Conservation (phyloP, 78 protist genomes). For the Blattamonas nauphoetae region DNA sequence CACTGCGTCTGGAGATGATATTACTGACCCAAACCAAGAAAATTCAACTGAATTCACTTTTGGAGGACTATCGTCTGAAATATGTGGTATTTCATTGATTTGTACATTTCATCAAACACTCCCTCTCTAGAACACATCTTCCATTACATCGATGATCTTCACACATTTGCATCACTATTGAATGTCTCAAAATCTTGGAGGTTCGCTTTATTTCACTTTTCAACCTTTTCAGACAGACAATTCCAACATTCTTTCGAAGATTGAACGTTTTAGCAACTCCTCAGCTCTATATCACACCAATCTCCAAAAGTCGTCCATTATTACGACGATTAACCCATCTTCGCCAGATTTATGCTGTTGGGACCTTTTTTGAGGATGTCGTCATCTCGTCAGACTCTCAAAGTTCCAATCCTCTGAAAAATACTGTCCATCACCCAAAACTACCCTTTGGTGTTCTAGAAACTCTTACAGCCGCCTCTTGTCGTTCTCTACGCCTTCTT, state of each 20-base stretch:
- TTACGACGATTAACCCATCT: background rate
- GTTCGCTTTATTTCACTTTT: background rate
- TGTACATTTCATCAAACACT: too few relatives aligned
- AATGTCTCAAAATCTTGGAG: background rate
- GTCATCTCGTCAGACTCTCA: background rate
- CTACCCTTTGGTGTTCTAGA: background rate
- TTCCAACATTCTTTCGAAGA: background rate
- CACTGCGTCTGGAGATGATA: too few relatives aligned
- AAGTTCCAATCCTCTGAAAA: background rate
- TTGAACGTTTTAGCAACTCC: background rate
- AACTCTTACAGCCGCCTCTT: background rate
- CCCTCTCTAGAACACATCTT: background rate
- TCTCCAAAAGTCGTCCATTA: background rate
- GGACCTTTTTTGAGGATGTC: background rate
- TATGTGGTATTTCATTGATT: too few relatives aligned
- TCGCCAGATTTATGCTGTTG: background rate
- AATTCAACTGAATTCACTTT: too few relatives aligned
- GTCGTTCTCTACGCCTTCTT: background rate
- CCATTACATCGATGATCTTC: background rate
- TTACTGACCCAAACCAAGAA: too few relatives aligned
- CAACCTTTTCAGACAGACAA: background rate
- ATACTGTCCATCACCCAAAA: background rate
- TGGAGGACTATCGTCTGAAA: too few relatives aligned
- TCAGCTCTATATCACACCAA: background rate
- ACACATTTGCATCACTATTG: background rate